Evolutionary conservation across 176 grass and related monocot genomes (phyloP).

Genomic region (Avena eriantha): DNA sequence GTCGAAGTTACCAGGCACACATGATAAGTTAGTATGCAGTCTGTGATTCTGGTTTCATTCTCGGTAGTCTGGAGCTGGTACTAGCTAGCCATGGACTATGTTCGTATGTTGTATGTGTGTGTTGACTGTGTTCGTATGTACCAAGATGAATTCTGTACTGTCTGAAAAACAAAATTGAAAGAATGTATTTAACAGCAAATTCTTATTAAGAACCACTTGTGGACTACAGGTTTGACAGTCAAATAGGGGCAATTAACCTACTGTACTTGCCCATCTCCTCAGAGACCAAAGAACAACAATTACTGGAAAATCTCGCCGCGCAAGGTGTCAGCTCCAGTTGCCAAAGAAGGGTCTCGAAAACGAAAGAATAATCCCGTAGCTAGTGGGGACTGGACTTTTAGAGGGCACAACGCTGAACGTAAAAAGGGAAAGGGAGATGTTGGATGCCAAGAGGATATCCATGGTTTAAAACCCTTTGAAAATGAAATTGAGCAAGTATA

Average conservation of each 20-base stretch:
- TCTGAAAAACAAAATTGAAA: not conserved
- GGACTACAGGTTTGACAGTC: not conserved
- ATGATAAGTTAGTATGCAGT: not conserved
- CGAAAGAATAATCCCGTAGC: conserved; percentile 53
- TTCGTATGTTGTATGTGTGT: not conserved
- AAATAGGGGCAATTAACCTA: not conserved
- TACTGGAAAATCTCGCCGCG: not conserved
- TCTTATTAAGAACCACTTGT: not conserved
- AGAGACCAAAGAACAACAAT: not conserved
- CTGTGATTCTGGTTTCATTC: not conserved
- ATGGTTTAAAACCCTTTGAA: conserved; percentile 63
- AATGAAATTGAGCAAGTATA: conserved; percentile 33
- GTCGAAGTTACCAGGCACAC: not conserved
- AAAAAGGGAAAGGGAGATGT: conserved; percentile 50
- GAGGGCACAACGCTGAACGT: conserved; percentile 38
- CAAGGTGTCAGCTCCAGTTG: conserved; percentile 34
- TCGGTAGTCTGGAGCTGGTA: not conserved
- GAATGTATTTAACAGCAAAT: conserved; percentile 5
- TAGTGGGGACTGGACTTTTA: conserved; percentile 43
- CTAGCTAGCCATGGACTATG: not conserved
- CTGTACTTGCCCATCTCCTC: not conserved
- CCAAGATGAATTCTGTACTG: not conserved
- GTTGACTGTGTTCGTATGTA: not conserved
- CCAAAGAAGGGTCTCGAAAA: conserved; percentile 46
- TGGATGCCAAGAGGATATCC: conserved; percentile 66